Percentiles rank a stretch among this genome's conserved stretches.
Evolutionary conservation across 805 yeast genomes (phyloP).

Genomic region (Wickerhamiella kurtzmanii): DNA sequence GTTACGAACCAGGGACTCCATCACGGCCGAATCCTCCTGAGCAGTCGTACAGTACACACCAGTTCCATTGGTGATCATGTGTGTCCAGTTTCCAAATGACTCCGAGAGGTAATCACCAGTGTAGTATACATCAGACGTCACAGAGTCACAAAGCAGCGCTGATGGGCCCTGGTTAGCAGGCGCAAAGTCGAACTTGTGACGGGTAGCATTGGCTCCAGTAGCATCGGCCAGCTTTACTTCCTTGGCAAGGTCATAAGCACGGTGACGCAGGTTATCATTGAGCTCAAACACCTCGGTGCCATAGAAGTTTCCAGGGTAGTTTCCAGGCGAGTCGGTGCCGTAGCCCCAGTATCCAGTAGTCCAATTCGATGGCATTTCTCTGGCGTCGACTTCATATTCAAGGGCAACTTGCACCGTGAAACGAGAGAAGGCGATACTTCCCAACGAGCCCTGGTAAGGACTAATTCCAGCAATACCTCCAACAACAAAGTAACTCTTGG

Average conservation of each 20-base stretch:
- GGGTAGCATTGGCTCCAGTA: constrained; percentile 31
- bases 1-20: constrained; percentile 45
- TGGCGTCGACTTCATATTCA: constrained; percentile 45
- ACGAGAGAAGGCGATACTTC: constrained; percentile 46
- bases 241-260: constrained; percentile 40
- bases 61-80: constrained; percentile 42
- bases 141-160: constrained; percentile 42
- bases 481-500: constrained; percentile 46
- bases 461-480: constrained; percentile 59
- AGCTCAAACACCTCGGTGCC: constrained; percentile 56
- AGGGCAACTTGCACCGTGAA: constrained; percentile 50
- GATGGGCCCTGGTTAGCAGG: constrained; percentile 40
- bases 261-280: constrained; percentile 44
- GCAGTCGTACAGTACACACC: constrained; percentile 49
- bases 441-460: constrained; percentile 42
- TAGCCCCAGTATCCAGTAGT: constrained; percentile 45
- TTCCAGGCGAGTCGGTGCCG: constrained; percentile 37
- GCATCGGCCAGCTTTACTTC: constrained; percentile 34
- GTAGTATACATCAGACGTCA: constrained; percentile 50
- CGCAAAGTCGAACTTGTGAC: constrained; percentile 35
- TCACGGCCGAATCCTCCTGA: constrained; percentile 55
- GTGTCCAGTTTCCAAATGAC: constrained; percentile 36
- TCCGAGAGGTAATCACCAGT: constrained; percentile 40
- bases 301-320: constrained; percentile 41
- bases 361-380: constrained; percentile 36